Evolutionary conservation across 345 rosid genomes (phyloP).

Genomic region (Lepidium aucheri): DNA sequence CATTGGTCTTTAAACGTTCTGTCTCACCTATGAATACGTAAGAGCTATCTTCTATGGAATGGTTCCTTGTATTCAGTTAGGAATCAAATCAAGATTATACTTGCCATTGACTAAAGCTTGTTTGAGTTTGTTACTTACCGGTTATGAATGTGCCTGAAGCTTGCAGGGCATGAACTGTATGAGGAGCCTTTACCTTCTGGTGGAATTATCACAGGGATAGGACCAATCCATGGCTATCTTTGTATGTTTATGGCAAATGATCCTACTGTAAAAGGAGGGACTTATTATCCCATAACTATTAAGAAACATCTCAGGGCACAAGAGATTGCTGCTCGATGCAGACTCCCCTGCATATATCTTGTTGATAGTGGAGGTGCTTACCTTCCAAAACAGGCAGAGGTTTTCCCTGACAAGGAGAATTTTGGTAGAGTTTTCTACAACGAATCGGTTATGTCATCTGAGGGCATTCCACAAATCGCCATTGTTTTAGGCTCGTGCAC

Average conservation of each 20-base stretch:
- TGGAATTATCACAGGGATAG: slow-evolving; percentile 84
- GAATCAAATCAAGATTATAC: not conserved
- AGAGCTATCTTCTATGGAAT: not conserved
- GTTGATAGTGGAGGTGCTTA: slow-evolving; percentile 97
- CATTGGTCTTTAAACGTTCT: not conserved
- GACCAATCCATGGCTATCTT: slow-evolving; percentile 85
- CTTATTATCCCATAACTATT: slow-evolving; percentile 87
- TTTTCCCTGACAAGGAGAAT: slow-evolving; percentile 91
- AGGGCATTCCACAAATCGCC: slow-evolving; percentile 94
- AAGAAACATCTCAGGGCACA: slow-evolving; percentile 98
- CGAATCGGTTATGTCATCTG: slow-evolving; percentile 84
- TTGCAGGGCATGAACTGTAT: slow-evolving; percentile 91
- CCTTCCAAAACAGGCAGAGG: slow-evolving; percentile 95
- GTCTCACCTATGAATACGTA: not conserved
- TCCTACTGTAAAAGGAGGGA: slow-evolving; percentile 96
- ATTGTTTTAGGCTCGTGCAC: slow-evolving; percentile 92
- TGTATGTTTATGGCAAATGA: slow-evolving; percentile 97
- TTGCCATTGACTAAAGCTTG: not conserved
- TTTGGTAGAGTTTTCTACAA: slow-evolving; percentile 94
- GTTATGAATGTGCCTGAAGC: slow-evolving; percentile 48
- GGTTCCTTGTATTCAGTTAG: not conserved
- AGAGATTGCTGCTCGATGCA: slow-evolving; percentile 87
- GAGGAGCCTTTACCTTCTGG: slow-evolving; percentile 79
- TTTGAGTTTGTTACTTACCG: slow-evolving; percentile 26
- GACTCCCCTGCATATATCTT: slow-evolving; percentile 80